Percentiles rank a stretch among this genome's conserved stretches.
These are phyloP conservation scores for Tympanopsis confertula DNA, from an alignment of 2,329 filamentous ascomycete genomes.

Conservation along the genomic window DNA sequence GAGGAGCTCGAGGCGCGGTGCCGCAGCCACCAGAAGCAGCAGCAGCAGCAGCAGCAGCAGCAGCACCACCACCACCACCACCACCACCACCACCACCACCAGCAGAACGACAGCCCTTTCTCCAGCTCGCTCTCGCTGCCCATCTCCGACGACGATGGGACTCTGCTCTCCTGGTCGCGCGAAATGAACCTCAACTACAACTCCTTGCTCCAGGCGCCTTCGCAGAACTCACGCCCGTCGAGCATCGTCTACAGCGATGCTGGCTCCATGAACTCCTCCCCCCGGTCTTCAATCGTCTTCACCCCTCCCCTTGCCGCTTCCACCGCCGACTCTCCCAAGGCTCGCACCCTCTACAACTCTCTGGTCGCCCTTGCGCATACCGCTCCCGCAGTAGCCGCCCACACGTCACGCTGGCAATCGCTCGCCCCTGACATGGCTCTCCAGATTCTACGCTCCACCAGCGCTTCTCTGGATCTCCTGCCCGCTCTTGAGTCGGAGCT, in stretches of 20 bases:
- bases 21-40: constrained; percentile 4
- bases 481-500: constrained; percentile 36
- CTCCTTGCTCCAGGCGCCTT: constrained; percentile 31
- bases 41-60: constrained; percentile 7
- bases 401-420: constrained; percentile 35
- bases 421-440: constrained; percentile 41
- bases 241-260: constrained; percentile 38
- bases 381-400: constrained; percentile 26
- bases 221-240: constrained; percentile 28
- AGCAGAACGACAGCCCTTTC: constrained; percentile 11
- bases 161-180: constrained; percentile 11
- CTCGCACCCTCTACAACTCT: constrained; percentile 36
- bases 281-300: constrained; percentile 31
- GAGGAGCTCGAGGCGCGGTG: constrained; percentile 31
- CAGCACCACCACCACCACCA: constrained; percentile 11
- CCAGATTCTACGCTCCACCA: constrained; percentile 45
- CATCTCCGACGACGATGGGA: constrained; percentile 13
- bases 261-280: constrained; percentile 36
- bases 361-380: constrained; percentile 43
- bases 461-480: constrained; percentile 34
- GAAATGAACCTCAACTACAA: constrained; percentile 28
- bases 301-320: constrained; percentile 12
- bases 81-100: constrained; percentile 17
- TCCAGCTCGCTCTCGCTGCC: constrained; percentile 11
- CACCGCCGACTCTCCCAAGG: constrained; percentile 26